Evolutionary conservation across 2,329 filamentous ascomycete genomes (phyloP).

Genomic region (Trichoderma sp.): DNA sequence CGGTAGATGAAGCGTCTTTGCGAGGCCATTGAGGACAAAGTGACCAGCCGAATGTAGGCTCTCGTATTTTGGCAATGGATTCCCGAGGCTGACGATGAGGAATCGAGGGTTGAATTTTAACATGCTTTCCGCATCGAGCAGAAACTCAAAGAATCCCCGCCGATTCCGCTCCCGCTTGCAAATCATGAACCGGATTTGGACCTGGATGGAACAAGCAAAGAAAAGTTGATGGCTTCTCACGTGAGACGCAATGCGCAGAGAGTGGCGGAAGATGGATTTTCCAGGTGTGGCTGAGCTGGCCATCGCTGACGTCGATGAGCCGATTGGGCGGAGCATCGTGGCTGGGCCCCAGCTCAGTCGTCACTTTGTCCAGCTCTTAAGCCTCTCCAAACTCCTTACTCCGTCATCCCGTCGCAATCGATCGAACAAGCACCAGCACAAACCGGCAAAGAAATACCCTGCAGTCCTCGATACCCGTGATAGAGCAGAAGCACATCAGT

Average conservation of each 20-base stretch:
- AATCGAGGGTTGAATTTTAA: constrained; percentile 51
- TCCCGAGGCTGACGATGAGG: constrained; percentile 85
- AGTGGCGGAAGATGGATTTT: constrained; percentile 10
- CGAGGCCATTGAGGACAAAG: constrained; percentile 66
- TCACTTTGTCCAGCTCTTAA: constrained; percentile 20
- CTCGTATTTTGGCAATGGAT: constrained; percentile 71
- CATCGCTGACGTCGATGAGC: constrained; percentile 30
- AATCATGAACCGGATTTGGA: neutral
- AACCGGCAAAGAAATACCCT: neutral
- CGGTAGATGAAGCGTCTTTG: constrained; percentile 47
- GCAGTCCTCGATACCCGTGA: neutral
- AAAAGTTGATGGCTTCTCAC: constrained; percentile 31
- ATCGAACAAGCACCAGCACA: constrained; percentile 23
- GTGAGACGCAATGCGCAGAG: constrained; percentile 25
- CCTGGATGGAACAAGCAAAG: neutral
- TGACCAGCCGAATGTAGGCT: constrained; percentile 90
- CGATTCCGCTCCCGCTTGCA: constrained; percentile 3
- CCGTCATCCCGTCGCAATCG: constrained; percentile 28
- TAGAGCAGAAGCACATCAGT: neutral
- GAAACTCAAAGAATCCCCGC: neutral
- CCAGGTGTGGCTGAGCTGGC: constrained; percentile 23
- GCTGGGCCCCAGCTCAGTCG: constrained; percentile 33
- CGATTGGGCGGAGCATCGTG: constrained; percentile 35
- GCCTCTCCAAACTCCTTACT: constrained; percentile 25
- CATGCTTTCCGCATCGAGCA: constrained; percentile 31